phyloP scores from a whole-genome alignment of 2,329 filamentous ascomycete genomes.

The Ascochyta pisi region DNA sequence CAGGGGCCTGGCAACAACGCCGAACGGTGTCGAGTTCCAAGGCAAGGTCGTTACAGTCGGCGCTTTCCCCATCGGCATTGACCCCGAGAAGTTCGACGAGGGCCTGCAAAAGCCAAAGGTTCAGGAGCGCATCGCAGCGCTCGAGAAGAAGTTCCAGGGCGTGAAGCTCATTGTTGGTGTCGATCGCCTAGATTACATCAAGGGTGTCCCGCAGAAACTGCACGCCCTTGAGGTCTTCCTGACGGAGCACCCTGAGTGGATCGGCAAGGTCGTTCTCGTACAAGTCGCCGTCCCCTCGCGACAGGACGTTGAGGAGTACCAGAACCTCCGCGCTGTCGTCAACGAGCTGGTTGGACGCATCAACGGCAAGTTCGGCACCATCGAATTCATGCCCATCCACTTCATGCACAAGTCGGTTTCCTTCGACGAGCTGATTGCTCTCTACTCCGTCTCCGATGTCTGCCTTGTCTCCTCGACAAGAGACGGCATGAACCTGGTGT shows the following conservation, averaged over 20 bases:
- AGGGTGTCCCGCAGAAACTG: conserved; percentile 96
- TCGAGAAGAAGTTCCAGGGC: conserved; percentile 91
- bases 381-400: conserved; percentile 99
- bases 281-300: conserved; percentile 95
- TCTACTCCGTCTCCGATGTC: conserved; percentile 91
- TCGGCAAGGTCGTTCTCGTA: conserved; percentile 94
- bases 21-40: conserved; percentile 90
- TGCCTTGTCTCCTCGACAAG: conserved; percentile 94
- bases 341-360: conserved; percentile 97
- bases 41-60: conserved; percentile 89
- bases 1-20: conserved; percentile 76
- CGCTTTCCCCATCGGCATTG: conserved; percentile 97
- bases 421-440: conserved; percentile 91
- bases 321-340: conserved; percentile 91
- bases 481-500: conserved; percentile 98
- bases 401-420: conserved; percentile 96
- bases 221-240: conserved; percentile 97
- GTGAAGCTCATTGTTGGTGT: conserved; percentile 97
- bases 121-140: conserved; percentile 81
- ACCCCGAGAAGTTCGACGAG: conserved; percentile 94
- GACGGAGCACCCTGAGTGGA: conserved; percentile 96
- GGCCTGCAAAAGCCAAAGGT: conserved; percentile 85
- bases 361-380: conserved; percentile 94
- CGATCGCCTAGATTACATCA: conserved; percentile 97
- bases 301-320: conserved; percentile 97